Evolutionary conservation across 352 stramenopile species (phyloP), one percentile per base, ranked within the genome.

Genomic region (Pythium phragmiticola): DNA sequence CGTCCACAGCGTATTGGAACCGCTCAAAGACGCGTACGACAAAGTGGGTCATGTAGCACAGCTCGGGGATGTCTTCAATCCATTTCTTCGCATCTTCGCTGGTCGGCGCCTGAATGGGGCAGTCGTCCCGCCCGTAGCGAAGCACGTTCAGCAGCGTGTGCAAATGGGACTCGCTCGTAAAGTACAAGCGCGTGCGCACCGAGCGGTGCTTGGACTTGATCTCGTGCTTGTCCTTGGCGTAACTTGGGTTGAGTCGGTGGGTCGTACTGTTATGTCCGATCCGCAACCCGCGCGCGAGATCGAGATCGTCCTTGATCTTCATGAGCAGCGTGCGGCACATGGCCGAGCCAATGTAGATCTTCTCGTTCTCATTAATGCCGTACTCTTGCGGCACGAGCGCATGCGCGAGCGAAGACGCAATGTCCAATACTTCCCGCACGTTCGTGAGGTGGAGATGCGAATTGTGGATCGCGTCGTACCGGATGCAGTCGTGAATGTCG

Each of bases 1-100:
- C 80, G 33, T 77, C 72, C 12, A 76, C 57, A 2, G 79, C 69
- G 60, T 78, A 89, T 63, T 89, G 79, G 49, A 89, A 84, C 33
- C 83, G 89, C 83, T 99, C 98, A 67, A 99, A 99, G 30, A 99
- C 83, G 33, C 98, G 92, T 39, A 99, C 94, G 1, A 99, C 94
- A 65, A 99, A 98, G 67, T 99, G 98, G 19, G 97, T 99, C 64
- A 99, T 93, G 78, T 99, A 99, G 77, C 97, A 99, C 9, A 99
- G 79, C 73, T 99, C 97, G 4, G 90, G 93, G 48, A 98, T 91
- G 48, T 97, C 85, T 49, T 94, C 87, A 56, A 95, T 75, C 84
- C 84, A 92, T 70, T 94, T 95, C 36, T 76, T 76, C 46, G 84
- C 85, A 65, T 92, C 84, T 62, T 90, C 76, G 14, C 80, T 73